Evolutionary conservation across 306 rosid species (phyloP).

Genomic region (Mimosa pudica): DNA sequence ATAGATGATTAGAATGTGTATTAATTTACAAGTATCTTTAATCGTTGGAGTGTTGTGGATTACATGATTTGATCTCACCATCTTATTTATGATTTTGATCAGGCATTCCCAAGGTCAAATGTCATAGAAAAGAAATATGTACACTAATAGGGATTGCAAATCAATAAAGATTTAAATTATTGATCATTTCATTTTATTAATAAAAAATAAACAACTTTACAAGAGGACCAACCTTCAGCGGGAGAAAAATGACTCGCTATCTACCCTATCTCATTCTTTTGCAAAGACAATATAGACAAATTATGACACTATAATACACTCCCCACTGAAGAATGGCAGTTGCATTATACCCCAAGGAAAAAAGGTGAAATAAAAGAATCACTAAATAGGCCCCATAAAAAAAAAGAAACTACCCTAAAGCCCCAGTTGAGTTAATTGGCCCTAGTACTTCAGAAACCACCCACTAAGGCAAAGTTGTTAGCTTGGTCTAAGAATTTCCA

Average conservation of each 20-base stretch:
- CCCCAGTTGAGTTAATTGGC: constrained; percentile 44
- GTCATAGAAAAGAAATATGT: not conserved
- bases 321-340: constrained; percentile 51
- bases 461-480: constrained; percentile 37
- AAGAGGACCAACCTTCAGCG: constrained; percentile 41
- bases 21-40: not conserved
- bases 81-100: not conserved
- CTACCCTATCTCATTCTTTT: constrained; percentile 45
- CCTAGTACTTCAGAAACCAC: constrained; percentile 19
- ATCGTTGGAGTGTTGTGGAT: not conserved
- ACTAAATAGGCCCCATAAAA: constrained; percentile 41
- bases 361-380: constrained; percentile 64
- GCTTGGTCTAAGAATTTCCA: constrained; percentile 37
- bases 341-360: constrained; percentile 32
- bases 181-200: constrained; percentile 30
- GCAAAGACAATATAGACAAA: constrained; percentile 43
- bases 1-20: too few species aligned
- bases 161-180: constrained; percentile 19
- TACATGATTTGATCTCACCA: not conserved
- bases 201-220: constrained; percentile 41
- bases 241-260: constrained; percentile 28
- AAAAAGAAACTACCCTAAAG: constrained; percentile 32
- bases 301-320: constrained; percentile 58
- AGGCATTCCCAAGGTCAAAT: not conserved
- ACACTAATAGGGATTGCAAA: not conserved